These are phyloP conservation scores for Stylonectria norvegica DNA, from an alignment of 2,329 filamentous ascomycete species.

Conservation along the genomic window DNA sequence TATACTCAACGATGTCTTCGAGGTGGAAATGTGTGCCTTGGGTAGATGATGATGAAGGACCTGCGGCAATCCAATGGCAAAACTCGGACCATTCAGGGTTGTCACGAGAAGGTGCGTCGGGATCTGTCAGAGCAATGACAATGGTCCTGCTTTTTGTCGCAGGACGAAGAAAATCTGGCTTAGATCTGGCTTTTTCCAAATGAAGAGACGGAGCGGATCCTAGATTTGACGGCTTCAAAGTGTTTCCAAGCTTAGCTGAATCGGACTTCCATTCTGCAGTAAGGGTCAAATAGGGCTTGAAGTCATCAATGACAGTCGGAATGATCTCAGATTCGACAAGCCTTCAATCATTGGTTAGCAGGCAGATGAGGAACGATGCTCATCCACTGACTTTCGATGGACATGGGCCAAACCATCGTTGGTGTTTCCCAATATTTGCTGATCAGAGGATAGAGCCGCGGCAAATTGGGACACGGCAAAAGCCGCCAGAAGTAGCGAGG, in stretches of 20 bases:
- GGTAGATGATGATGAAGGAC: background rate
- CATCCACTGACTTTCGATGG: slow-evolving; percentile 6
- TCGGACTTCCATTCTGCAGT: slow-evolving; percentile 13
- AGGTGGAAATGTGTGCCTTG: background rate
- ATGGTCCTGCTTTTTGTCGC: slow-evolving; percentile 1
- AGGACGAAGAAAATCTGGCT: background rate
- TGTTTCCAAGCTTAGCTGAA: slow-evolving; percentile 16
- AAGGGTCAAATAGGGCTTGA: slow-evolving; percentile 12
- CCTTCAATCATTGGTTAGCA: background rate
- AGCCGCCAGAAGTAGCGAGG: too few species aligned
- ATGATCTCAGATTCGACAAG: slow-evolving; percentile 14
- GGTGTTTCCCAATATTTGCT: background rate
- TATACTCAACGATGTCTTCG: slow-evolving; percentile 16
- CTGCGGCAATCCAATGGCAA: slow-evolving; percentile 20
- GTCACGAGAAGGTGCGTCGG: slow-evolving; percentile 19
- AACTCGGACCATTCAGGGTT: slow-evolving; percentile 23
- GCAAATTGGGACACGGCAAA: background rate
- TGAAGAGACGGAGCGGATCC: background rate
- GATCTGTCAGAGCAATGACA: slow-evolving; percentile 18
- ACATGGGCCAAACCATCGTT: slow-evolving; percentile 1
- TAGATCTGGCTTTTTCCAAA: background rate
- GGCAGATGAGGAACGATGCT: background rate
- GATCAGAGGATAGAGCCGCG: background rate
- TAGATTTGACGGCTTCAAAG: slow-evolving; percentile 8
- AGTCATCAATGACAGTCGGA: slow-evolving; percentile 19